Base-by-base conservation (phyloP, 2,329 filamentous ascomycete genomes). In the Xylaria sp. region DNA sequence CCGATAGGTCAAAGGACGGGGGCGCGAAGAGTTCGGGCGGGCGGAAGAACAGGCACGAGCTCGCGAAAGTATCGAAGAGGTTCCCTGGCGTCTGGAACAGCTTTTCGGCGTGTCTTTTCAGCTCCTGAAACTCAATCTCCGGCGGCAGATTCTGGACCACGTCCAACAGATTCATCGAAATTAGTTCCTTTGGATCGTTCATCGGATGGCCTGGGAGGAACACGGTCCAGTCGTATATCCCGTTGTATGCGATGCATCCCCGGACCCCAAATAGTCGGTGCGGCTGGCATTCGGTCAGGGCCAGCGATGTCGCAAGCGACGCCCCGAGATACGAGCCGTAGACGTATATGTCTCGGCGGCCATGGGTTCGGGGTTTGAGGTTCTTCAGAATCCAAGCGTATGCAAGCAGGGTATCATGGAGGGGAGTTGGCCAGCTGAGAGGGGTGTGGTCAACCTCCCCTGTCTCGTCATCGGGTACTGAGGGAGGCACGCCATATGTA, bases 221-320 rank as follows among this genome's bases (percentile, higher is more conserved):
- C 66, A 75, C 80, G 52, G 82, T 84, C 85, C 84, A 87, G 71
- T 87, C 80, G 70, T 84, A 87, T 53, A 87, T 76, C 39, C 83
- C 84, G 59, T 87, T 84, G 68, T 80, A 80, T 7, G 78, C 76
- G 16, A 83, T 70, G 26, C 85, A 67, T 7, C 83, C 83, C 8
- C 80, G 75, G 40, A 87, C 72, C 38, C 72, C 74, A 63, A 82
- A 74, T 26, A 63, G 69, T 13, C 70, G 63, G 49, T 78, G 71
- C 1, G 71, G 61, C 41, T 76, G 72, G 1, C 77, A 71, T 65
- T 86, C 82, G 1, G 83, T 87, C 40, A 88, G 68, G 7, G 83
- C 78, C 2, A 87, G 72, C 1, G 81, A 78, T 13, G 78, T 72
- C 22, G 82, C 85, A 7, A 88, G 72, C 13, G 78, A 75, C 34